These are phyloP conservation scores for Hypomontagnella submonticulosa DNA, from an alignment of 495 filamentous ascomycete species.

Conservation along the genomic window DNA sequence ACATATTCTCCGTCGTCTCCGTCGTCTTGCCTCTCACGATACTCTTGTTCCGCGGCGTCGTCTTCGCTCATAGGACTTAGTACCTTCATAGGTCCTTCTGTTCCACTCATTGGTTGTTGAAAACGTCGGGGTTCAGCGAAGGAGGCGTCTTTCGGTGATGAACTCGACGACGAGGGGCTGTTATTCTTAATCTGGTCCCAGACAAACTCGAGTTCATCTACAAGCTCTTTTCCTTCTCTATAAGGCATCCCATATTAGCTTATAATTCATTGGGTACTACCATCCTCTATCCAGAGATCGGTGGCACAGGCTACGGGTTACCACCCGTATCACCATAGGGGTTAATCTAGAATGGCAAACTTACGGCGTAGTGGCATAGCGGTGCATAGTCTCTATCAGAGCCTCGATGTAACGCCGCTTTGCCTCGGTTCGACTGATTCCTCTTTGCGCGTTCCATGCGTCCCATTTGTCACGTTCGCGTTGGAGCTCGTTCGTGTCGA, in stretches of 20 bases:
- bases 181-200: constrained; percentile 98
- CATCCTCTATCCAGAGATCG: background rate
- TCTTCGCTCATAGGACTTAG: constrained; percentile 84
- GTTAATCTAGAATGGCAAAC: constrained; percentile 28
- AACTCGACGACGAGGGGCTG: constrained; percentile 67
- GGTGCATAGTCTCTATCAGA: constrained; percentile 95
- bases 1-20: constrained; percentile 61
- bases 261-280: background rate
- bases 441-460: constrained; percentile 89
- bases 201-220: constrained; percentile 95
- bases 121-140: constrained; percentile 56
- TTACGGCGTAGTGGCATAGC: constrained; percentile 82
- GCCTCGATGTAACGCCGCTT: constrained; percentile 94
- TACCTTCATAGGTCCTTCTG: constrained; percentile 70
- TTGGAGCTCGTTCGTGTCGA: constrained; percentile 57
- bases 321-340: background rate
- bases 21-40: constrained; percentile 52
- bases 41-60: constrained; percentile 70
- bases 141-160: constrained; percentile 57
- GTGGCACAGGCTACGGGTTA: constrained; percentile 15
- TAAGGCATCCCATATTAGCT: constrained; percentile 9
- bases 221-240: constrained; percentile 83
- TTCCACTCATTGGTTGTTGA: constrained; percentile 57
- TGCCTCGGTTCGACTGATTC: constrained; percentile 85
- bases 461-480: constrained; percentile 78